Evolutionary conservation across 2,329 filamentous ascomycete genomes (phyloP).

Genomic region (Trichoderma koningii): DNA sequence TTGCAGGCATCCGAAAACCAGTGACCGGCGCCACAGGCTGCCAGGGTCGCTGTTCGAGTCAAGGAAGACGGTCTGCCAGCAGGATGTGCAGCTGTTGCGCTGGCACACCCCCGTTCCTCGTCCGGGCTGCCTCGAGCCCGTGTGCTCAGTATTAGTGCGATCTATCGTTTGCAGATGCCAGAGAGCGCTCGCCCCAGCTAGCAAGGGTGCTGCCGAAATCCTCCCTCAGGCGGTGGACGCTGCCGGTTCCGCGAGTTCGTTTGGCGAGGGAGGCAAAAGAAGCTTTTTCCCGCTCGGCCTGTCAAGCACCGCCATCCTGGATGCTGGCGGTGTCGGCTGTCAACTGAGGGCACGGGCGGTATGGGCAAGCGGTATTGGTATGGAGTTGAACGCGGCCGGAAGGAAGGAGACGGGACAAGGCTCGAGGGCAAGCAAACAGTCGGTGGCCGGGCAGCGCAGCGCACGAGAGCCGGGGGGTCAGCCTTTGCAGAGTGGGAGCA

Average conservation of each 20-base stretch:
- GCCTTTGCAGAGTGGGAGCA: neutral
- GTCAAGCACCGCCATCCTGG: constrained; percentile 22
- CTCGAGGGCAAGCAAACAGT: constrained; percentile 5
- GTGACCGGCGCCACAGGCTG: constrained; percentile 22
- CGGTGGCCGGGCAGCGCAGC: constrained; percentile 23
- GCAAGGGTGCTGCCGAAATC: constrained; percentile 29
- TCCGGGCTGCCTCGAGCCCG: constrained; percentile 9
- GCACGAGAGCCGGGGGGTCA: constrained; percentile 16
- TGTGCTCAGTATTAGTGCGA: constrained; percentile 21
- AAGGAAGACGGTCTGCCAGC: constrained; percentile 14
- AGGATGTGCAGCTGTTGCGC: constrained; percentile 6
- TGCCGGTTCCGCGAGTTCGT: constrained; percentile 29
- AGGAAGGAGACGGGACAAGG: neutral
- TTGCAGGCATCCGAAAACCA: constrained; percentile 24
- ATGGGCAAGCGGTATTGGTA: neutral
- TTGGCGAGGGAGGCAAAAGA: constrained; percentile 25
- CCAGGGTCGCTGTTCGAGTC: constrained; percentile 17
- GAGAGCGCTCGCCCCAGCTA: constrained; percentile 12
- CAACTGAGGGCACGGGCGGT: constrained; percentile 10
- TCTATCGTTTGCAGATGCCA: constrained; percentile 26
- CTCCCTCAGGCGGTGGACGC: constrained; percentile 25
- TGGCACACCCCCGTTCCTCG: neutral
- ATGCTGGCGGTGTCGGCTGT: constrained; percentile 26
- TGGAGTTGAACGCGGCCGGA: neutral
- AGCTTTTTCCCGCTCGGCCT: constrained; percentile 23